Percentiles rank a stretch among this genome's conserved stretches.
Evolutionary conservation across 2,329 filamentous ascomycete species (phyloP).

Genomic region (Paecilomyces niveus): DNA sequence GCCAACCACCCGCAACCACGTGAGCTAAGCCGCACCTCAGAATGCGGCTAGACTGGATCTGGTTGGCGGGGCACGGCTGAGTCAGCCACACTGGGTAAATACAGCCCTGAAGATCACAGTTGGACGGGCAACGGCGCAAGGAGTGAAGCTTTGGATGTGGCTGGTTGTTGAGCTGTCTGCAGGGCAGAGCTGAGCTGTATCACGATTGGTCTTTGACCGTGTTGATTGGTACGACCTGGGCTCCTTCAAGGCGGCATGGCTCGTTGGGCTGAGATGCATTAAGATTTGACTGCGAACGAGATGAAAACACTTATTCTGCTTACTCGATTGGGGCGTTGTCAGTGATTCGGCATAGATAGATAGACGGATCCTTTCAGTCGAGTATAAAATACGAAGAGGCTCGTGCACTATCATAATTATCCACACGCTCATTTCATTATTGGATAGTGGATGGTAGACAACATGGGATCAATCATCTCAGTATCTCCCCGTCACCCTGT

Average conservation of each 20-base stretch:
- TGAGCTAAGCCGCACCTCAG: conserved; percentile 20
- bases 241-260: no score
- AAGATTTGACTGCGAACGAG: no score
- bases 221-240: no score
- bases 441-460: not conserved
- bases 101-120: not conserved
- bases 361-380: no score
- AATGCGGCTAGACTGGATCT: not conserved
- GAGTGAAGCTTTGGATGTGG: not conserved
- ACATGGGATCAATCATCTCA: not conserved
- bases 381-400: not conserved
- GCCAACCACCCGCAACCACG: conserved; percentile 13
- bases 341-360: no score
- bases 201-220: no score
- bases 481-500: not conserved
- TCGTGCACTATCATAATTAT: not conserved
- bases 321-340: no score
- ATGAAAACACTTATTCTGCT: no score
- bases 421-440: not conserved
- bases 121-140: conserved; percentile 7
- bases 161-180: not conserved
- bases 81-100: not conserved
- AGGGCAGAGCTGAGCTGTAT: not conserved
- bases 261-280: no score
- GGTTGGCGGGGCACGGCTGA: not conserved